Conservation (phyloP, 2,329 filamentous ascomycete species). For the Penicillium sp. region DNA sequence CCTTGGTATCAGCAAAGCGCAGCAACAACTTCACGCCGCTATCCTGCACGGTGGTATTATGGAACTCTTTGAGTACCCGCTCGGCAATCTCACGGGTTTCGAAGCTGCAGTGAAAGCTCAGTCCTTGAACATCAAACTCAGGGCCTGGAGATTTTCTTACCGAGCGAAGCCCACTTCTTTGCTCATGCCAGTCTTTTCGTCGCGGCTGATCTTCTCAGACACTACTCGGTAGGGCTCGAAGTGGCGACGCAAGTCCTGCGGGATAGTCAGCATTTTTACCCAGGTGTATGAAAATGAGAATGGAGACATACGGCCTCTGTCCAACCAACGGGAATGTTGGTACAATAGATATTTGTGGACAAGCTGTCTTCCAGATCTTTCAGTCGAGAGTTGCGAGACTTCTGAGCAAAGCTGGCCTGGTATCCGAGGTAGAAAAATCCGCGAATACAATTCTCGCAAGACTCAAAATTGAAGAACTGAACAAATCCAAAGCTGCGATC, state of each 20-base stretch:
- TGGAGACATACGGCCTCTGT: constrained; percentile 70
- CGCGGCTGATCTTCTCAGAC: constrained; percentile 91
- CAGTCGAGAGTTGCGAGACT: constrained; percentile 96
- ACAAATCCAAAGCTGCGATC: constrained; percentile 83
- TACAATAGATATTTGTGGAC: constrained; percentile 97
- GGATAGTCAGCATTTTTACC: constrained; percentile 48
- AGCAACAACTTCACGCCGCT: constrained; percentile 85
- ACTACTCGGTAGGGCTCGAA: constrained; percentile 60
- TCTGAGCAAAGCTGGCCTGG: constrained; percentile 96
- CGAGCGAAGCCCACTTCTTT: constrained; percentile 96
- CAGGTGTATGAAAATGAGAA: neutral
- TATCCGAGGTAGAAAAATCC: constrained; percentile 93
- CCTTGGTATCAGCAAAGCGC: constrained; percentile 92
- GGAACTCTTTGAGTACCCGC: constrained; percentile 78
- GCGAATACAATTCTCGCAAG: constrained; percentile 93
- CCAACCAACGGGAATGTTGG: constrained; percentile 87
- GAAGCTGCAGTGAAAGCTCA: constrained; percentile 57
- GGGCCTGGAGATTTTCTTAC: constrained; percentile 46
- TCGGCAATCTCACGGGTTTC: constrained; percentile 86
- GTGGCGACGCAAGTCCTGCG: constrained; percentile 67
- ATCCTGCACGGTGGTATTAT: constrained; percentile 67
- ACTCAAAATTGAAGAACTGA: constrained; percentile 80
- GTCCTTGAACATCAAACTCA: neutral
- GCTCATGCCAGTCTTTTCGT: constrained; percentile 78
- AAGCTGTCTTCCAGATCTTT: constrained; percentile 87